A percentile compares a stretch with the other conserved stretches of the same genome.
These are phyloP conservation scores for Paragyromitra xinjiangensis DNA, from an alignment of 495 filamentous ascomycete genomes.

Conservation along the genomic window DNA sequence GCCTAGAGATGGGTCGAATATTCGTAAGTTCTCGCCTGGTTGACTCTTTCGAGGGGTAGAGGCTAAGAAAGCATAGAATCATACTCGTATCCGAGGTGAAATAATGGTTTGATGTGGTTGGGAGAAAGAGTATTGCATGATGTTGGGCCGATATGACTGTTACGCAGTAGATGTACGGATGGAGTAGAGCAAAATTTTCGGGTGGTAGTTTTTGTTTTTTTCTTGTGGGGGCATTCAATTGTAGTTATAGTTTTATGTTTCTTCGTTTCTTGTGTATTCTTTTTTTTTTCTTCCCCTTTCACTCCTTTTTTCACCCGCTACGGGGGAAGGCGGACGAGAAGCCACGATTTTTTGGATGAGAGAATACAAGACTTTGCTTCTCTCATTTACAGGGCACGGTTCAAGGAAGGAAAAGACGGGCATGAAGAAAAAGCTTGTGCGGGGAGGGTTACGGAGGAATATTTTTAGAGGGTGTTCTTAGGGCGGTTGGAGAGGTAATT, in stretches of 20 bases:
- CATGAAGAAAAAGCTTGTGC: neutral
- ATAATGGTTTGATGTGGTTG: conserved; percentile 12
- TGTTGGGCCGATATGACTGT: conserved; percentile 38
- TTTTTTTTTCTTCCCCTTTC: conserved; percentile 20
- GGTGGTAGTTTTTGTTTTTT: conserved; percentile 43
- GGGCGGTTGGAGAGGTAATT: conserved; percentile 1
- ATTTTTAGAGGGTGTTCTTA: neutral
- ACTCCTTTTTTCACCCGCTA: conserved; percentile 22
- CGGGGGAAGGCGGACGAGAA: conserved; percentile 32
- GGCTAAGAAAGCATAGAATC: conserved; percentile 35
- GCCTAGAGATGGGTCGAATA: conserved; percentile 62
- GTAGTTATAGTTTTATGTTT: conserved; percentile 43
- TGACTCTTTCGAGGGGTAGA: neutral
- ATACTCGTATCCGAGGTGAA: conserved; percentile 51
- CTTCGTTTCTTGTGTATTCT: conserved; percentile 37
- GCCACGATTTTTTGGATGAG: conserved; percentile 47
- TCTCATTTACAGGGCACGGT: conserved; percentile 38
- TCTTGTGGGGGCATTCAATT: conserved; percentile 33
- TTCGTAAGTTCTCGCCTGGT: conserved; percentile 37
- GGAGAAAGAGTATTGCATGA: conserved; percentile 24
- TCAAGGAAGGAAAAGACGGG: conserved; percentile 18
- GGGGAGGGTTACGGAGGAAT: neutral
- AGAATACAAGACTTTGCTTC: conserved; percentile 47
- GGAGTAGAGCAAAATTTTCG: conserved; percentile 43
- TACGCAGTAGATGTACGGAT: conserved; percentile 44